Percentiles rank a stretch among this genome's conserved stretches.
phyloP scores from a whole-genome alignment of 2,329 filamentous ascomycete species.

The Sarocladiaceae sp. region DNA sequence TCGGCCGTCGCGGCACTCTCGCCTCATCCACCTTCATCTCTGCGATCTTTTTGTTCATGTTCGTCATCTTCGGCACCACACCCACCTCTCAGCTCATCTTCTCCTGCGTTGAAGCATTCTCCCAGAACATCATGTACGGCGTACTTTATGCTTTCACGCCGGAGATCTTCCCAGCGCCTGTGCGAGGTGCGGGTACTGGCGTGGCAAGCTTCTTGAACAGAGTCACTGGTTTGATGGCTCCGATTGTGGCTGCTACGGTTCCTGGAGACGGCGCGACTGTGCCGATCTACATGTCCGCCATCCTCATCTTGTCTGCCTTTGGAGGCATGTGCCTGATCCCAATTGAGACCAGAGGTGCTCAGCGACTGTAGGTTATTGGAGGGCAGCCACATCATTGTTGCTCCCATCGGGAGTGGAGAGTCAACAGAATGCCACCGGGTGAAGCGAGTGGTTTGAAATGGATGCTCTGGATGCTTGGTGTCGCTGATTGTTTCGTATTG shows the following conservation, averaged over 20 bases:
- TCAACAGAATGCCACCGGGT: too few species aligned
- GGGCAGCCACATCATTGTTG: too few species aligned
- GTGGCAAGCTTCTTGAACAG: slow-evolving; percentile 70
- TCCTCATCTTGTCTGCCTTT: slow-evolving; percentile 55
- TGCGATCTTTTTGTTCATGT: slow-evolving; percentile 66
- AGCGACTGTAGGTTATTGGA: slow-evolving; percentile 45
- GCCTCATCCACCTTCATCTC: slow-evolving; percentile 63
- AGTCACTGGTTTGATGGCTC: slow-evolving; percentile 62
- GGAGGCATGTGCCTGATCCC: slow-evolving; percentile 56
- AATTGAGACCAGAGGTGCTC: slow-evolving; percentile 58
- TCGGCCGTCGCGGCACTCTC: slow-evolving; percentile 70
- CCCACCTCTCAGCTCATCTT: slow-evolving; percentile 58
- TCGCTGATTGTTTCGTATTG: not conserved
- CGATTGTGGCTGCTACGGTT: slow-evolving; percentile 60
- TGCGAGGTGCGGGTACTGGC: slow-evolving; percentile 67
- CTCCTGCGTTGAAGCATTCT: slow-evolving; percentile 65
- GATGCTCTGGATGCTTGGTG: not conserved
- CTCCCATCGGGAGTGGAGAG: too few species aligned
- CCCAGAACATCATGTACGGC: slow-evolving; percentile 74
- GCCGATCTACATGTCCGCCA: slow-evolving; percentile 54
- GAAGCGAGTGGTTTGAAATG: not conserved
- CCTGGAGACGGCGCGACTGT: slow-evolving; percentile 53
- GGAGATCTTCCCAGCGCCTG: slow-evolving; percentile 70
- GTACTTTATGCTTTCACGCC: slow-evolving; percentile 75
- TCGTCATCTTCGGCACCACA: slow-evolving; percentile 54